phyloP scores from a whole-genome alignment of 192 early-diverging fungal genomes.

The Dispira simplex region DNA sequence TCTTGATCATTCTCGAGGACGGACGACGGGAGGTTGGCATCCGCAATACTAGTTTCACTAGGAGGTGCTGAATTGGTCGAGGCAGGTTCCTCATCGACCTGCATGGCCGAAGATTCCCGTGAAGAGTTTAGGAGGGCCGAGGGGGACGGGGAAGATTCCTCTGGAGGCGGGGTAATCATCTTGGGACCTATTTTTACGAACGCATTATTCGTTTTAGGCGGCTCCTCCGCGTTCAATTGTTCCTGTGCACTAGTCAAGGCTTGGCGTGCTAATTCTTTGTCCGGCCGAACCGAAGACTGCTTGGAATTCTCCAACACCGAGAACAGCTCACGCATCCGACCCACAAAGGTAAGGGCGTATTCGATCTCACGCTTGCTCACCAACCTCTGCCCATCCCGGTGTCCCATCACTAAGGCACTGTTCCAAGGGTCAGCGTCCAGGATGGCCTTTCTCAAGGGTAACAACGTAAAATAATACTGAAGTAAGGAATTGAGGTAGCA shows the following conservation, averaged over 20 bases:
- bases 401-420: constrained; percentile 17
- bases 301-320: constrained; percentile 15
- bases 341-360: constrained; percentile 26
- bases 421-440: constrained; percentile 29
- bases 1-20: too few species aligned
- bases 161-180: too few species aligned
- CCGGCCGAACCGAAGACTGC: not conserved
- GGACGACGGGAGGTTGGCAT: too few species aligned
- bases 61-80: too few species aligned
- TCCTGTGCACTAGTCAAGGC: constrained; percentile 1
- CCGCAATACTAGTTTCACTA: too few species aligned
- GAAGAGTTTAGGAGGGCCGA: too few species aligned
- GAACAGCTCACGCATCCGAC: constrained; percentile 33
- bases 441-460: constrained; percentile 42
- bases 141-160: too few species aligned
- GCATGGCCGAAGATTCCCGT: too few species aligned
- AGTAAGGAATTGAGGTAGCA: constrained; percentile 82
- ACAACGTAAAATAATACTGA: constrained; percentile 54
- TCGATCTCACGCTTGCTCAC: constrained; percentile 15
- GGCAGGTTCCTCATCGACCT: too few species aligned
- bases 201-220: too few species aligned
- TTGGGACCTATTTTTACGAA: too few species aligned
- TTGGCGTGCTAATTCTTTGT: constrained; percentile 1
- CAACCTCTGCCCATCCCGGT: constrained; percentile 18
- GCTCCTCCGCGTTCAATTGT: not conserved